A percentile compares a stretch with the other conserved stretches of the same genome.
Evolutionary conservation across 805 yeast species (phyloP).

Genomic region (Saccharomycopsis fodiens): DNA sequence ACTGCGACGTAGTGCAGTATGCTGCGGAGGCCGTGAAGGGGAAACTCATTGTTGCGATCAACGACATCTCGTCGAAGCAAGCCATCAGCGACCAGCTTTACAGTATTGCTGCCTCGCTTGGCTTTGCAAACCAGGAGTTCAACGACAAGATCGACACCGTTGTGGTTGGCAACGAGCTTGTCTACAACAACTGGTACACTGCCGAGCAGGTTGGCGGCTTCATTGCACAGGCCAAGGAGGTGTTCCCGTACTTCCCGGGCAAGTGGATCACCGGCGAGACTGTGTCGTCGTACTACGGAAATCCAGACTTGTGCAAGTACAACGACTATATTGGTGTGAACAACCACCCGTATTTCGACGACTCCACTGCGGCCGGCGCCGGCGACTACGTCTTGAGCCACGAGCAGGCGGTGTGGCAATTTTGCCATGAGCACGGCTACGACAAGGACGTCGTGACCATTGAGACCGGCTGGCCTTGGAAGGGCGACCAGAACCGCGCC

Average conservation of each 20-base stretch:
- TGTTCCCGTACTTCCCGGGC: conserved; percentile 45
- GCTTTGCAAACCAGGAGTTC: conserved; percentile 46
- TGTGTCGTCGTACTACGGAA: conserved; percentile 46
- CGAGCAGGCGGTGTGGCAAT: conserved; percentile 20
- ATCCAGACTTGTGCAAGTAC: conserved; percentile 45
- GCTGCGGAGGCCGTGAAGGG: conserved; percentile 41
- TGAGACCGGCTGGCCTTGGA: conserved; percentile 69
- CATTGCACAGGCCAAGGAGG: conserved; percentile 38
- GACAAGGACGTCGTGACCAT: conserved; percentile 40
- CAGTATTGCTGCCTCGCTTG: conserved; percentile 35
- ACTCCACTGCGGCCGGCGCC: conserved; percentile 18
- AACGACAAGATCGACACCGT: conserved; percentile 39
- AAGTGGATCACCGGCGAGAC: conserved; percentile 58
- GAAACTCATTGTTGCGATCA: conserved; percentile 51
- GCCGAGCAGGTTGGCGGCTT: conserved; percentile 41
- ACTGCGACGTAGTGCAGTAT: conserved; percentile 49
- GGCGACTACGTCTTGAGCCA: conserved; percentile 21
- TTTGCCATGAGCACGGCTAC: conserved; percentile 21
- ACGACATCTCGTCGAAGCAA: conserved; percentile 37
- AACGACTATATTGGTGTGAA: conserved; percentile 62
- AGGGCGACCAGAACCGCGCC: conserved; percentile 43
- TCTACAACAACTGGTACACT: conserved; percentile 42
- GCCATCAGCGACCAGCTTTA: conserved; percentile 16
- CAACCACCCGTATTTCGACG: conserved; percentile 51
- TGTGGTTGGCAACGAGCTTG: conserved; percentile 58